These are phyloP conservation scores for Neurospora tetrasperma DNA, from an alignment of 495 filamentous ascomycete genomes.

Conservation along the genomic window DNA sequence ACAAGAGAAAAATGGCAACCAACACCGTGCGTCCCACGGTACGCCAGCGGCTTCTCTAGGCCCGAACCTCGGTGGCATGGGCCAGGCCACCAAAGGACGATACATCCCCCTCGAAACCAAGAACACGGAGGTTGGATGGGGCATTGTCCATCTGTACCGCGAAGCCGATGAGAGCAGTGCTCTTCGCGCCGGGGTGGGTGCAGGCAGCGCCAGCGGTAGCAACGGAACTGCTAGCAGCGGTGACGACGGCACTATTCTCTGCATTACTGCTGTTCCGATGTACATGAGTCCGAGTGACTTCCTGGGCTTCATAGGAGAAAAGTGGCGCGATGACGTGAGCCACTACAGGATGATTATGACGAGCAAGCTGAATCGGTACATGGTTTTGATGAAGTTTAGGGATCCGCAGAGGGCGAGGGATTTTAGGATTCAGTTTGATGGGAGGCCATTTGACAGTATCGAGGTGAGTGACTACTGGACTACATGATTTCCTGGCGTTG, in stretches of 20 bases:
- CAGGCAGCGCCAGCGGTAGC: slow-evolving; percentile 1
- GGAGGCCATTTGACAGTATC: slow-evolving; percentile 87
- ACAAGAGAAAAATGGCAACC: not conserved
- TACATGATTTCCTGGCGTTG: too few relatives aligned
- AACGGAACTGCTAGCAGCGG: slow-evolving; percentile 13
- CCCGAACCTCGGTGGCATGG: slow-evolving; percentile 33
- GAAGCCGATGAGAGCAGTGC: slow-evolving; percentile 56
- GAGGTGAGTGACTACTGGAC: slow-evolving; percentile 48
- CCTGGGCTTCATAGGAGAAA: slow-evolving; percentile 83
- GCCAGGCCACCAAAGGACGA: slow-evolving; percentile 54
- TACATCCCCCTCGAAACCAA: slow-evolving; percentile 66
- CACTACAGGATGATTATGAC: slow-evolving; percentile 96
- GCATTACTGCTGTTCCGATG: slow-evolving; percentile 86
- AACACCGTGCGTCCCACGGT: slow-evolving; percentile 4
- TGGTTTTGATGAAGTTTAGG: slow-evolving; percentile 95
- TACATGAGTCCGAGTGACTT: slow-evolving; percentile 90
- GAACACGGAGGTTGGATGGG: slow-evolving; percentile 78
- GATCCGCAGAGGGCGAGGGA: slow-evolving; percentile 58
- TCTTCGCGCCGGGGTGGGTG: slow-evolving; percentile 16
- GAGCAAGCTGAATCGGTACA: slow-evolving; percentile 77
- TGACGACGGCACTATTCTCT: slow-evolving; percentile 59
- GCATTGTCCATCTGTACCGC: slow-evolving; percentile 86
- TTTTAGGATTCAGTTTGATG: slow-evolving; percentile 86
- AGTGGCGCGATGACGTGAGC: slow-evolving; percentile 76
- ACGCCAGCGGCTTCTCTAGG: slow-evolving; percentile 32